These are phyloP conservation scores for Theobroma grandiflorum DNA, from an alignment of 441 rosid genomes.

Conservation along the genomic window DNA sequence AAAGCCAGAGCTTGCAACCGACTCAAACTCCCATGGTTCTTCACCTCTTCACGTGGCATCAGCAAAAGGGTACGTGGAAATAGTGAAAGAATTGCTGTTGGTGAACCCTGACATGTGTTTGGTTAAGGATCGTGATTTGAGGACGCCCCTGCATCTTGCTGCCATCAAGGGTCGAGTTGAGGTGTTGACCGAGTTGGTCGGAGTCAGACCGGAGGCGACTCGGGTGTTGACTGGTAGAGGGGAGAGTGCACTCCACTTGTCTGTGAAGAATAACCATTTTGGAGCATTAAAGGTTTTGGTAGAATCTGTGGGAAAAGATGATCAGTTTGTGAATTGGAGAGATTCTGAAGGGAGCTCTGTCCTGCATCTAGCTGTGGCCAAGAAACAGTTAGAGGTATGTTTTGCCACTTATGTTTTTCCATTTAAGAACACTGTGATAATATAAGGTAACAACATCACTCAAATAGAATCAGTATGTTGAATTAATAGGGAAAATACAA, in stretches of 20 bases:
- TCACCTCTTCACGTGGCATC: constrained; percentile 49
- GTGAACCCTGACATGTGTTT: constrained; percentile 26
- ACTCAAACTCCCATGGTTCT: constrained; percentile 28
- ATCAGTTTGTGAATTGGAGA: constrained; percentile 28
- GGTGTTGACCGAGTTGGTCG: constrained; percentile 30
- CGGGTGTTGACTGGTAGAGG: constrained; percentile 28
- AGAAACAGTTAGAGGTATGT: constrained; percentile 38
- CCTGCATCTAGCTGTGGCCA: constrained; percentile 38
- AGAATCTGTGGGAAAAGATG: constrained; percentile 26
- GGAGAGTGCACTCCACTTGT: constrained; percentile 37
- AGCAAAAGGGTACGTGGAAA: constrained; percentile 37
- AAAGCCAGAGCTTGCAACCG: constrained; percentile 38
- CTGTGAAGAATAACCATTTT: constrained; percentile 32
- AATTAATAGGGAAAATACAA: too few species aligned
- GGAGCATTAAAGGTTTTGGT: constrained; percentile 36
- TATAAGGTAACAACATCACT: background rate
- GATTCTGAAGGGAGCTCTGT: constrained; percentile 37
- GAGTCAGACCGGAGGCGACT: constrained; percentile 32
- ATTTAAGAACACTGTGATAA: background rate
- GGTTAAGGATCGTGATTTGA: constrained; percentile 33
- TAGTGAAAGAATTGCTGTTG: constrained; percentile 36
- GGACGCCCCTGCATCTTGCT: constrained; percentile 46
- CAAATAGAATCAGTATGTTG: too few species aligned
- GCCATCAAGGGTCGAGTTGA: constrained; percentile 41
- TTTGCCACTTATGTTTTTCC: too few species aligned